Evolutionary conservation across 805 yeast species (phyloP), one percentile per base, ranked within the genome.

Genomic region (Saccharomycopsis javanensis): DNA sequence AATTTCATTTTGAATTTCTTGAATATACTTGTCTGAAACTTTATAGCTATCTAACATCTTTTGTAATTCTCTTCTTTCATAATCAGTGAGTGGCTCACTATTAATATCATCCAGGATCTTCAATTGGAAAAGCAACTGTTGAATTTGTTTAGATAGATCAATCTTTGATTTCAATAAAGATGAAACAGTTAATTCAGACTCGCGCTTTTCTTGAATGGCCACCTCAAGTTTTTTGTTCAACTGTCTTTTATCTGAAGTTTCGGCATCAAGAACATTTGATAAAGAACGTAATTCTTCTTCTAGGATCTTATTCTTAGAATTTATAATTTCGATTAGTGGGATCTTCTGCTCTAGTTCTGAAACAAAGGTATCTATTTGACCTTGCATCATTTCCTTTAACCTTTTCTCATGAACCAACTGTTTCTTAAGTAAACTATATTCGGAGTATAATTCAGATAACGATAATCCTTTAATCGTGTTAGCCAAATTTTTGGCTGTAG

Each of bases 91-190:
- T 7, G 92, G 87, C 42, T 72, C 74, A 7, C 38, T 48, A 27
- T 15, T 27, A 10, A 11, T 35, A 33, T 56, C 38, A 23, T 54
- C 51, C 27, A 81, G 76, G 1, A 85, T 72, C 30, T 81, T 75
- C 1, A 87, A 74, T 65, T 86, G 88, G 15, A 85, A 78, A 38
- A 92, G 74, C 37, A 90, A 75, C 53, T 76, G 78, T 63, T 87
- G 88, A n/a, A 94, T 78, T 67, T 92, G 98, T 48, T 83, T 81
- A 5, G 95, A 87, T 42, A 92, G 72, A 65, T 92, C 97, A 30
- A 76, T 71, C 48, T 85, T 79, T 61, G 85, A 82, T 57, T 77
- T 79, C 50, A 77, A 75, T 61, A 86, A 67, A 4, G 79, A 71
- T 15, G 67, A 70, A 13, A 77, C 66, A 62, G 81, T 85, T 27